phyloP scores from a whole-genome alignment of 495 filamentous ascomycete species.

The Neurospora cerealis region DNA sequence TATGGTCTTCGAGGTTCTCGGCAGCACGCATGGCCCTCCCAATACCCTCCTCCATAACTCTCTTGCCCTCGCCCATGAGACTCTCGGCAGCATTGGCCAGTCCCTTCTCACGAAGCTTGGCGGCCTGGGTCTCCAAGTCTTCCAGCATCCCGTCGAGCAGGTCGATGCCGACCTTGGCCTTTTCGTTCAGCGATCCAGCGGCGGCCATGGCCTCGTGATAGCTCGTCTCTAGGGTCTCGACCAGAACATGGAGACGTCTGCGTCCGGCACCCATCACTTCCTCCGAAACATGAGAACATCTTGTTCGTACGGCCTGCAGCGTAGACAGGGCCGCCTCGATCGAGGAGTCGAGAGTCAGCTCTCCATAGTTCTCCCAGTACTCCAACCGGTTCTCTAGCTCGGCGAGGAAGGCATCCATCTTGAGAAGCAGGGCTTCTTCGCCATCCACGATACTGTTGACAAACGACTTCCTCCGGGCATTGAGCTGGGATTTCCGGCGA shows the following conservation, averaged over 20 bases:
- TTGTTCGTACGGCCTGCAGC: conserved; percentile 74
- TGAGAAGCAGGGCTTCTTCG: conserved; percentile 56
- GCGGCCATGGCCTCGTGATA: conserved; percentile 83
- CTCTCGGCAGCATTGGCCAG: conserved; percentile 59
- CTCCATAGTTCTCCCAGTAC: conserved; percentile 81
- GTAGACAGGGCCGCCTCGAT: conserved; percentile 75
- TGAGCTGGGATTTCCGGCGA: conserved; percentile 57
- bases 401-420: conserved; percentile 70
- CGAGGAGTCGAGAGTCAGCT: conserved; percentile 70
- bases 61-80: conserved; percentile 59
- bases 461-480: conserved; percentile 48
- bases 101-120: conserved; percentile 47
- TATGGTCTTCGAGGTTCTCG: conserved; percentile 63
- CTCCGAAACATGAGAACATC: conserved; percentile 84
- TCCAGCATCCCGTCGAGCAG: conserved; percentile 73
- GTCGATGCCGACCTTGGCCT: conserved; percentile 76
- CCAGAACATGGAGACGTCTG: conserved; percentile 73
- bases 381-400: conserved; percentile 80
- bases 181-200: conserved; percentile 81
- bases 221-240: conserved; percentile 84
- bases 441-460: conserved; percentile 54
- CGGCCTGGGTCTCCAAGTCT: conserved; percentile 76
- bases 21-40: conserved; percentile 68
- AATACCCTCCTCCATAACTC: conserved; percentile 74
- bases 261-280: conserved; percentile 82